Evolutionary conservation across 73 alveolate genomes (phyloP), one percentile per base, ranked within the genome.

Genomic region (Symbiodinium natans): DNA sequence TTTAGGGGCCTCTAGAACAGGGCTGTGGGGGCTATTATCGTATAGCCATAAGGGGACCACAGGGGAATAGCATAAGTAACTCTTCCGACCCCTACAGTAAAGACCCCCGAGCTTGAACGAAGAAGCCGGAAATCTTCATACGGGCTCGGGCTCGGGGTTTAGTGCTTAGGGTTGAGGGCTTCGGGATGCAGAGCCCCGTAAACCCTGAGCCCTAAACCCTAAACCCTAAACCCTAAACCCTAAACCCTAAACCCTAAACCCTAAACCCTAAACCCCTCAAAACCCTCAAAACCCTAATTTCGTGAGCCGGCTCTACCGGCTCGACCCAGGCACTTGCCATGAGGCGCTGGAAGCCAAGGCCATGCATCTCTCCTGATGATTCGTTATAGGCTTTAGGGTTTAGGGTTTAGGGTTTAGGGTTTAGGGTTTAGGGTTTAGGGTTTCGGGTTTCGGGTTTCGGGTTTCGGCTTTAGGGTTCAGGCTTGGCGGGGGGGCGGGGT

Each of bases 341-440:
- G 36, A 88, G 43, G 33, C 86, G 84, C 33, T 88, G 59, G 43
- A 87, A 87, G 21, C 59, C 59, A 46, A 46, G 13, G 59, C 59
- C 59, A 46, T 46, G 13, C 13, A 6, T 46, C 6, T 46, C 59
- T 46, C 21, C 59, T 46, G 6, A 46, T 9, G 59, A 13, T 6
- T 6, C 21, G 13, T 13, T 46, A 1, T 59, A 10, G 40, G 29
- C 25, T 63, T 63, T 63, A 10, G 77, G 77, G 77, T 63, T 63
- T 23, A 63, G 77, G 29, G 77, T 17, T 63, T 27, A 63, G 77
- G 40, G 31, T 56, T 56, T 56, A 56, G 74, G 74, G 74, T 21
- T 21, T 56, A 21, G 74, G 31, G 74, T 21, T 4, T 19, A 56
- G 77, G 77, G 15, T 1, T 6, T 63, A 21, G 40, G 40, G 77